These are phyloP conservation scores for Globomyces sp. DNA, from an alignment of 371 early-diverging fungal genomes.

Conservation along the genomic window DNA sequence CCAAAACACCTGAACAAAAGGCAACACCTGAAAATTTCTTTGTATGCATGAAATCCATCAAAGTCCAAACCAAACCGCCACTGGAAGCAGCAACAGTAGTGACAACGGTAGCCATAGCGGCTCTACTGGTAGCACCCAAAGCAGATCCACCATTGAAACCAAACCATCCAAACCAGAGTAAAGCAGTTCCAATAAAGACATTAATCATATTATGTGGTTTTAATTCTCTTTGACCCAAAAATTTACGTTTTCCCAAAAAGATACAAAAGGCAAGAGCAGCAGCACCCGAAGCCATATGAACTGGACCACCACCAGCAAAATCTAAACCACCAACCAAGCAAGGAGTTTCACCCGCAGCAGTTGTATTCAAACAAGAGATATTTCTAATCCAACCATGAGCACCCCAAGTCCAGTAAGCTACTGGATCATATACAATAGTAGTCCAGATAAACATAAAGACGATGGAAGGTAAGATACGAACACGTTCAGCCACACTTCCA, in stretches of 20 bases:
- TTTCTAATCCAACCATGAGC: constrained; percentile 71
- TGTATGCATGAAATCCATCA: constrained; percentile 65
- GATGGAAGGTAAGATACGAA: constrained; percentile 74
- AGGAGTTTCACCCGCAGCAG: constrained; percentile 8
- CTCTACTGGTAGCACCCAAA: constrained; percentile 69
- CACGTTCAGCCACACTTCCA: constrained; percentile 84
- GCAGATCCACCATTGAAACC: constrained; percentile 65
- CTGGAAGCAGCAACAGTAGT: constrained; percentile 81
- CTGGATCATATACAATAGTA: constrained; percentile 77
- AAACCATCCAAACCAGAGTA: constrained; percentile 78
- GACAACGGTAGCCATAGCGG: constrained; percentile 76
- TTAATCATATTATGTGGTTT: constrained; percentile 85
- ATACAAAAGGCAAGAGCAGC: constrained; percentile 82
- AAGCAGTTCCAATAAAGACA: constrained; percentile 82
- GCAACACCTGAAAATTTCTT: constrained; percentile 79
- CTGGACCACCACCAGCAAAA: constrained; percentile 89
- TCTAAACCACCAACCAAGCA: constrained; percentile 62
- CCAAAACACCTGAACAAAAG: constrained; percentile 88
- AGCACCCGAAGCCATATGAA: constrained; percentile 84
- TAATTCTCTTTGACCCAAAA: constrained; percentile 31
- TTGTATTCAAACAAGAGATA: constrained; percentile 5
- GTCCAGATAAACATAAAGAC: constrained; percentile 89
- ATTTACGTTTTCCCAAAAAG: constrained; percentile 64
- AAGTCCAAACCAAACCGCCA: constrained; percentile 81
- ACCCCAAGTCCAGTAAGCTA: constrained; percentile 91